Conservation (phyloP, 2,329 filamentous ascomycete species). For the Verticillium nubilum region DNA sequence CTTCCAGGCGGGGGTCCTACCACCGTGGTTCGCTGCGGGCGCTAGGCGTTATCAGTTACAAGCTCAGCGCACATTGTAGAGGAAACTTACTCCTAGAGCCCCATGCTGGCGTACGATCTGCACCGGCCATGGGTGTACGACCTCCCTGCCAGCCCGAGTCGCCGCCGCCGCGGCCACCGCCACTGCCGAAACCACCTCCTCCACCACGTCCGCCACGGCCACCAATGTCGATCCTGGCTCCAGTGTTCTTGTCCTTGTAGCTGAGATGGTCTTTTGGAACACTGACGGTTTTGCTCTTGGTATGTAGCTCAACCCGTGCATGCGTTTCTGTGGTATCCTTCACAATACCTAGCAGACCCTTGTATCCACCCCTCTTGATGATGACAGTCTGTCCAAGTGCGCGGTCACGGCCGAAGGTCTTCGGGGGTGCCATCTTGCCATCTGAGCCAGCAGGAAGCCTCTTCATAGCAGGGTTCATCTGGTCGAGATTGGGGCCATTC, state of each 20-base stretch:
- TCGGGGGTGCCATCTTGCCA: constrained; percentile 61
- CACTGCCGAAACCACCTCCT: constrained; percentile 36
- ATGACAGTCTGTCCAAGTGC: constrained; percentile 88
- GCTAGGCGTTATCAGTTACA: constrained; percentile 34
- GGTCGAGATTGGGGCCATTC: constrained; percentile 70
- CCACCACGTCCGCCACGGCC: constrained; percentile 37
- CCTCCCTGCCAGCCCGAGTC: constrained; percentile 55
- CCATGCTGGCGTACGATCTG: constrained; percentile 73
- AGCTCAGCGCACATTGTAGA: not conserved
- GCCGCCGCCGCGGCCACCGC: constrained; percentile 35
- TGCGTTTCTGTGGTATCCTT: constrained; percentile 86
- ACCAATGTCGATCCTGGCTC: constrained; percentile 69
- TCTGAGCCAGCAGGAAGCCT: constrained; percentile 51
- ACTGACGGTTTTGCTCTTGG: constrained; percentile 86
- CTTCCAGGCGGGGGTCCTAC: constrained; percentile 60
- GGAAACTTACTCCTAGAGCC: constrained; percentile 58
- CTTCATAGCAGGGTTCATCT: constrained; percentile 90
- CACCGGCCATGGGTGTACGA: constrained; percentile 62
- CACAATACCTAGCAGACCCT: constrained; percentile 89
- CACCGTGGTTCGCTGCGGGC: constrained; percentile 43
- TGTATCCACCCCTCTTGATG: constrained; percentile 81
- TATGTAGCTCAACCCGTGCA: constrained; percentile 88
- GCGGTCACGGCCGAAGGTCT: constrained; percentile 73
- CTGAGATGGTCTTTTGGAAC: constrained; percentile 76
- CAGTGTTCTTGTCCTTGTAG: constrained; percentile 80